phyloP scores from a whole-genome alignment of 1,284 basidiomycete genomes.

The Apiotrichum mycotoxinovorans region DNA sequence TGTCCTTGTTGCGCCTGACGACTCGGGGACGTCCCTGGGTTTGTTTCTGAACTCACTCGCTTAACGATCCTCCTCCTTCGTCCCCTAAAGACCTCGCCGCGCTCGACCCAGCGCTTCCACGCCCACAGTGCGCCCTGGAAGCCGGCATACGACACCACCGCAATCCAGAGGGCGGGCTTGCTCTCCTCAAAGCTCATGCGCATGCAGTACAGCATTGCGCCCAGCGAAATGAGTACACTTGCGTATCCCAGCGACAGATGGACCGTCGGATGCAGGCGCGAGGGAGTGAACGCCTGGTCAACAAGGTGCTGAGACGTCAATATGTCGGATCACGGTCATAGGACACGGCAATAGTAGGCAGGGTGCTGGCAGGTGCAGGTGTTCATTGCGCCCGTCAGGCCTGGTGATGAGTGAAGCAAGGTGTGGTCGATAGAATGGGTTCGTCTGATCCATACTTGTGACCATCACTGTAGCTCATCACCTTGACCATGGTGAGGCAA shows the following conservation, averaged over 20 bases:
- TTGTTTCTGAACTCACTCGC: constrained; percentile 42
- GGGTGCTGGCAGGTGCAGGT: background rate
- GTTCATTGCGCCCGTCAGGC: no score
- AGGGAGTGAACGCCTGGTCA: constrained; percentile 78
- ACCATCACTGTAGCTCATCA: no score
- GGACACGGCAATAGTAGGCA: background rate
- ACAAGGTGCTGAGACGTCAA: constrained; percentile 61
- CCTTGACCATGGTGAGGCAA: no score
- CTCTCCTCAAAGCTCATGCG: constrained; percentile 79
- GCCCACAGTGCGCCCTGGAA: constrained; percentile 41
- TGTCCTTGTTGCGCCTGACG: no score
- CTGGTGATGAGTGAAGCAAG: no score
- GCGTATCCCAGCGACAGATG: constrained; percentile 78
- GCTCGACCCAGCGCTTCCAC: constrained; percentile 47
- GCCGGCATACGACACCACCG: constrained; percentile 56
- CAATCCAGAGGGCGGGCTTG: constrained; percentile 72
- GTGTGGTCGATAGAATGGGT: no score
- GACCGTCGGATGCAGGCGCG: constrained; percentile 78
- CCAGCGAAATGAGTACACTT: constrained; percentile 70
- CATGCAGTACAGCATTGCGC: constrained; percentile 77
- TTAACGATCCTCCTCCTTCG: constrained; percentile 47
- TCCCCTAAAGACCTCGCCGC: constrained; percentile 46
- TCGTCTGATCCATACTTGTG: no score
- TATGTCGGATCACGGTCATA: background rate
- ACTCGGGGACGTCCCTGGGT: no score